A percentile compares a stretch with the other conserved stretches of the same genome.
Evolutionary conservation across 1,284 basidiomycete species (phyloP).

Genomic region (Paramarasmius palmivorus): DNA sequence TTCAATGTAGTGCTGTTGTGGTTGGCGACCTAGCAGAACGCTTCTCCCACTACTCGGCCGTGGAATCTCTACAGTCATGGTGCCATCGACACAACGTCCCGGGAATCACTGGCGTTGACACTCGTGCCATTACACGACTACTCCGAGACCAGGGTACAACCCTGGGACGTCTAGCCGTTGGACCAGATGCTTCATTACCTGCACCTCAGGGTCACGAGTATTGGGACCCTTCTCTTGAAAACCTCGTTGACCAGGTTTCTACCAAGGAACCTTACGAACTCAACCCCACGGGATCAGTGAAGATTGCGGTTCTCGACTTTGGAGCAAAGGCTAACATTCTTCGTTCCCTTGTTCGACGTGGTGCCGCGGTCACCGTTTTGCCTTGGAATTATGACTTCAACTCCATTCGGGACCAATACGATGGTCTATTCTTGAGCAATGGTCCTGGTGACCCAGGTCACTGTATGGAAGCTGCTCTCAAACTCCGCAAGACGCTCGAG

Average conservation of each 20-base stretch:
- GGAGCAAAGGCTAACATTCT: slow-evolving; percentile 98
- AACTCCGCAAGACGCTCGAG: slow-evolving; percentile 77
- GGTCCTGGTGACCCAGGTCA: slow-evolving; percentile 94
- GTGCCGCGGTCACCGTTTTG: slow-evolving; percentile 91
- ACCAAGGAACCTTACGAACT: slow-evolving; percentile 85
- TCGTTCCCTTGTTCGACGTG: slow-evolving; percentile 88
- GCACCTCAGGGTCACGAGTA: slow-evolving; percentile 70
- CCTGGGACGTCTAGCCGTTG: slow-evolving; percentile 88
- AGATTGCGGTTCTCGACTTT: slow-evolving; percentile 96
- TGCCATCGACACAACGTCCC: slow-evolving; percentile 90
- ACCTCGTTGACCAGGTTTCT: slow-evolving; percentile 92
- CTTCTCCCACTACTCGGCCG: slow-evolving; percentile 93
- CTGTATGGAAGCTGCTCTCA: slow-evolving; percentile 84
- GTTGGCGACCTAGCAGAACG: slow-evolving; percentile 95
- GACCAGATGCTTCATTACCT: slow-evolving; percentile 67
- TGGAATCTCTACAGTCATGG: slow-evolving; percentile 93
- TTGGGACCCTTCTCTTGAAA: slow-evolving; percentile 92
- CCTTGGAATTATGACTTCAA: slow-evolving; percentile 99
- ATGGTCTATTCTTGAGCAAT: slow-evolving; percentile 96
- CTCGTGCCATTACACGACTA: slow-evolving; percentile 92
- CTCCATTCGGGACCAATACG: slow-evolving; percentile 83
- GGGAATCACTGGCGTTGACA: slow-evolving; percentile 96
- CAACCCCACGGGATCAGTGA: slow-evolving; percentile 86
- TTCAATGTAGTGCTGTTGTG: slow-evolving; percentile 92
- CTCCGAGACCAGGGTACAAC: slow-evolving; percentile 98